These are phyloP conservation scores for Macrolepiota fuliginosa DNA, from an alignment of 768 basidiomycete genomes.

Conservation along the genomic window DNA sequence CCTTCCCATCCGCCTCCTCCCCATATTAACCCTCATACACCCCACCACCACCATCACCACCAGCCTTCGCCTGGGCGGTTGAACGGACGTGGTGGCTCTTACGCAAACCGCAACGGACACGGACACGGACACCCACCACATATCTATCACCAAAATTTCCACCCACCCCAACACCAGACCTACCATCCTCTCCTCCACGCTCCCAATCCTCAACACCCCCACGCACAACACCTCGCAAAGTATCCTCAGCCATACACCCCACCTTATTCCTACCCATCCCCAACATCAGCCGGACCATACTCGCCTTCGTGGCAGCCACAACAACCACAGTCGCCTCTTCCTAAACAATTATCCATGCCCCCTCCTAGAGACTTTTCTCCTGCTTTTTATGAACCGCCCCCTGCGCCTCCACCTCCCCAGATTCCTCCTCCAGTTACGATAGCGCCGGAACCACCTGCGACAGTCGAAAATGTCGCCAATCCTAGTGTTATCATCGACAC, in stretches of 20 bases:
- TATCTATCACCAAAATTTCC: constrained; percentile 22
- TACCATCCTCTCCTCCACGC: constrained; percentile 24
- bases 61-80: constrained; percentile 29
- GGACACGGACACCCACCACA: constrained; percentile 32
- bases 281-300: constrained; percentile 30
- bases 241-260: constrained; percentile 31
- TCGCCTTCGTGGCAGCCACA: constrained; percentile 43
- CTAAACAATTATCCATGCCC: constrained; percentile 62
- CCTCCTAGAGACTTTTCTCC: constrained; percentile 16
- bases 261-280: constrained; percentile 33
- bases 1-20: constrained; percentile 28
- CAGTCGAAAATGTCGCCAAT: background rate
- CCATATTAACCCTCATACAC: constrained; percentile 32
- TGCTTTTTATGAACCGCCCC: constrained; percentile 9
- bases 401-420: background rate
- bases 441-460: background rate
- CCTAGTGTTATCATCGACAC: background rate
- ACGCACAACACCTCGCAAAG: constrained; percentile 30
- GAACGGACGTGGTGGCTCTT: constrained; percentile 33
- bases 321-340: constrained; percentile 45
- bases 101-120: constrained; percentile 35
- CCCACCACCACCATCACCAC: constrained; percentile 28
- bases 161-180: constrained; percentile 29
- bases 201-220: constrained; percentile 21
- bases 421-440: constrained; percentile 1